Evolutionary conservation across 306 rosid genomes (phyloP).

Genomic region (Quercus alba): DNA sequence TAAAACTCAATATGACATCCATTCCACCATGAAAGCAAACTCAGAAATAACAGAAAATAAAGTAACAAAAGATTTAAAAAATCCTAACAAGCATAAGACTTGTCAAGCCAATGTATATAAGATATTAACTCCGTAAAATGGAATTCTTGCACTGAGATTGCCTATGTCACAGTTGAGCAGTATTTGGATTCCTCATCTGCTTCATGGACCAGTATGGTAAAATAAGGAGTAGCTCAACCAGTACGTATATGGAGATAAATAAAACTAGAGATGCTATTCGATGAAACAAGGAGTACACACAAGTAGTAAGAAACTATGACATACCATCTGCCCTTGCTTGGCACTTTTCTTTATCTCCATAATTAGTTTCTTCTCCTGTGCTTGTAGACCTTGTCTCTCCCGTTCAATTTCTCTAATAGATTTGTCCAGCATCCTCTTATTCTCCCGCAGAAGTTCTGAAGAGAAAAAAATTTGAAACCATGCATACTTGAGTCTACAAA

Average conservation of each 20-base stretch:
- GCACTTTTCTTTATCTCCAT: slow-evolving; percentile 95
- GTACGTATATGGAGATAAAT: not conserved
- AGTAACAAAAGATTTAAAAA: not conserved
- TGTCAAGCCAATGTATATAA: not conserved
- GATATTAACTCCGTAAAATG: not conserved
- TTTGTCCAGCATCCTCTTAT: slow-evolving; percentile 96
- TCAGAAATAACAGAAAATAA: not conserved
- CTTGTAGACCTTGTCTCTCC: slow-evolving; percentile 82
- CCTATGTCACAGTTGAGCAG: not conserved
- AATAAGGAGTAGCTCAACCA: not conserved
- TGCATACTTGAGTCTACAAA: not conserved
- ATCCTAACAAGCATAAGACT: not conserved
- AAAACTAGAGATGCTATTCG: not conserved
- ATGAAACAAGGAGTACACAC: not conserved
- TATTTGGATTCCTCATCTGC: not conserved
- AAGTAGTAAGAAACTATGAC: slow-evolving; percentile 6
- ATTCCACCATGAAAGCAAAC: not conserved
- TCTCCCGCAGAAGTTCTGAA: slow-evolving; percentile 96
- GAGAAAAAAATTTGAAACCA: slow-evolving; percentile 20
- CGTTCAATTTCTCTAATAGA: slow-evolving; percentile 96
- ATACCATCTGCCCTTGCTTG: slow-evolving; percentile 98
- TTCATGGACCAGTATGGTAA: not conserved
- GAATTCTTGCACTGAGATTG: not conserved
- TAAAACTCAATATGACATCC: not conserved
- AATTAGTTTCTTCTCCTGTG: slow-evolving; percentile 93